Evolutionary conservation across 768 basidiomycete species (phyloP).

Genomic region (Xerocomus brunneocitrinus): DNA sequence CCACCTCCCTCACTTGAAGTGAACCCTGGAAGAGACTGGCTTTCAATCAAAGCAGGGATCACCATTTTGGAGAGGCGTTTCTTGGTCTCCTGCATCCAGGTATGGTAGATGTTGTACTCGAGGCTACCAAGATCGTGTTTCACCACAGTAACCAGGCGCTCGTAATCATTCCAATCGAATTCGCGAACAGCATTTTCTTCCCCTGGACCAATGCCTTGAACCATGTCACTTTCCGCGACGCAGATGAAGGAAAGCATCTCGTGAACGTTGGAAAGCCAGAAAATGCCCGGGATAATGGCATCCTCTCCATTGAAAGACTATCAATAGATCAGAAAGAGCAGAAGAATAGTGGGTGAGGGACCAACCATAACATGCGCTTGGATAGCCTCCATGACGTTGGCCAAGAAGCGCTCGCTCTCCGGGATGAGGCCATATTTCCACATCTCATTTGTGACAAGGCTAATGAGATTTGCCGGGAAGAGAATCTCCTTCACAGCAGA

Average conservation of each 20-base stretch:
- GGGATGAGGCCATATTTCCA: constrained; percentile 98
- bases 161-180: constrained; percentile 97
- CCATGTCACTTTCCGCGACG: constrained; percentile 97
- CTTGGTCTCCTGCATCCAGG: constrained; percentile 99
- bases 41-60: constrained; percentile 97
- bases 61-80: constrained; percentile 96
- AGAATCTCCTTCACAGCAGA: constrained; percentile 96
- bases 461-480: constrained; percentile 98
- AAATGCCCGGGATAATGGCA: constrained; percentile 92
- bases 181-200: constrained; percentile 88
- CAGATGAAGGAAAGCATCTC: constrained; percentile 99
- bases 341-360: constrained; percentile 11
- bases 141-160: constrained; percentile 93
- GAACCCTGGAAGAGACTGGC: constrained; percentile 95
- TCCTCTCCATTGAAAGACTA: constrained; percentile 92
- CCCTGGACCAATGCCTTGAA: constrained; percentile 95
- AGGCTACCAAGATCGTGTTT: constrained; percentile 97
- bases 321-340: constrained; percentile 4
- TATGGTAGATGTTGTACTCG: constrained; percentile 99
- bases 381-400: constrained; percentile 97
- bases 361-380: constrained; percentile 97
- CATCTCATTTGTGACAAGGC: constrained; percentile 99
- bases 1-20: constrained; percentile 93
- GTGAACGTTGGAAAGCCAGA: constrained; percentile 99
- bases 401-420: constrained; percentile 96